phyloP scores from a whole-genome alignment of 129 eudicot species.

The Calendula officinalis region DNA sequence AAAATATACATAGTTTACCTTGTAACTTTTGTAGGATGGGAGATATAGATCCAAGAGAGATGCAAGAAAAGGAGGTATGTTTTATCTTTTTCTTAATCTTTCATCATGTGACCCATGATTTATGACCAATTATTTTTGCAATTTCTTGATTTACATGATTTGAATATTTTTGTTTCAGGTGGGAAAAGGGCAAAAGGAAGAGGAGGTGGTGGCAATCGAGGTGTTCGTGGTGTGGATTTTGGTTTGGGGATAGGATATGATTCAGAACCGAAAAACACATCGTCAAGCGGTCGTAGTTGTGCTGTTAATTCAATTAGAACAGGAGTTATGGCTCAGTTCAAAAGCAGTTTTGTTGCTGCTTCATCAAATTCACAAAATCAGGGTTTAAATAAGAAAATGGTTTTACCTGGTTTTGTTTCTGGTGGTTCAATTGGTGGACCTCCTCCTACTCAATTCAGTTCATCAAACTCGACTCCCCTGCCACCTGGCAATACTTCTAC shows the following conservation, averaged over 20 bases:
- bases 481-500: conserved; percentile 32
- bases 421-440: conserved; percentile 93
- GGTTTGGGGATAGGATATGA: conserved; percentile 95
- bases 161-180: conserved; percentile 48
- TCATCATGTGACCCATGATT: background rate
- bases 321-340: conserved; percentile 86
- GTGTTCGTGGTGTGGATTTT: conserved; percentile 97
- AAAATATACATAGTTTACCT: conserved; percentile 9
- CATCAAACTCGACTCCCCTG: conserved; percentile 31
- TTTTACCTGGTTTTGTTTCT: conserved; percentile 83
- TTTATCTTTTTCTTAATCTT: background rate
- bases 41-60: conserved; percentile 96
- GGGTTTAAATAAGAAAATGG: conserved; percentile 43
- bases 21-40: conserved; percentile 70
- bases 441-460: background rate
- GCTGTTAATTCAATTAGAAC: conserved; percentile 51
- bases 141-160: no score
- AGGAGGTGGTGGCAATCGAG: conserved; percentile 67
- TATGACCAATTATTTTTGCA: background rate
- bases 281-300: conserved; percentile 54
- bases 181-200: conserved; percentile 97
- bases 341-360: conserved; percentile 87
- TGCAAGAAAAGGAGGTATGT: conserved; percentile 95
- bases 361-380: conserved; percentile 63
- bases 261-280: conserved; percentile 43